Evolutionary conservation across 192 early-diverging fungal species (phyloP), one percentile per base, ranked within the genome.

Genomic region (Coemansia interrupta): DNA sequence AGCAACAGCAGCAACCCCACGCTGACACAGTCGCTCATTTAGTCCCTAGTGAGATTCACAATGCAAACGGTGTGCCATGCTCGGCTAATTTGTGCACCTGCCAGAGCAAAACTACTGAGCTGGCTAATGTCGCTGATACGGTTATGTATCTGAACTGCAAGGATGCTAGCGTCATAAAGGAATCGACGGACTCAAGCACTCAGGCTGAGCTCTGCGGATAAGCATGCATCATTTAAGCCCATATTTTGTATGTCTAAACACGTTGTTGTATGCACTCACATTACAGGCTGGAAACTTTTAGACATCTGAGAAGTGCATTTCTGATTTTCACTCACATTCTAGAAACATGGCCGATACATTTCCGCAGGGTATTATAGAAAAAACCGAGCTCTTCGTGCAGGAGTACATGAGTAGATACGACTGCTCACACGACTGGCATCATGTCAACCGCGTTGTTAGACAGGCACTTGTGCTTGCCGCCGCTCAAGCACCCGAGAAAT

Each of bases 361-460:
- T 49, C 47, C 47, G 47, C 47, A 49, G 47, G 18, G 14, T 28
- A 58, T 59, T 28, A 42, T 70, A 38, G 51, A 50, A 3, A 58
- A 68, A 22, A 80, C 87, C 12, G 78, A 82, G 40, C 40, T 48
- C 10, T 80, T 87, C 63, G 87, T 87, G 29, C 73, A 69, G 38
- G 73, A 76, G 36, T 86, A 86, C 51, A 89, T 89, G 87, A 60
- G 59, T 28, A 70, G 65, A 24, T 85, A 85, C 30, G 87, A 89
- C 51, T 84, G 84, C 49, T 89, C 87, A 2, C 87, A 89, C 60
- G 87, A 89, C 59, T 85, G 78, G 80, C 56, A 82, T 6, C 87
- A 89, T 67, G 84, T 89, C 5, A 77, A 87, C 54, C 81, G 87
- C 14, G 87, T 89, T 4, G 82, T 83, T 23, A 55, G 81, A 13